Conservation (phyloP, 345 rosid genomes). For the Citrus sp. region DNA sequence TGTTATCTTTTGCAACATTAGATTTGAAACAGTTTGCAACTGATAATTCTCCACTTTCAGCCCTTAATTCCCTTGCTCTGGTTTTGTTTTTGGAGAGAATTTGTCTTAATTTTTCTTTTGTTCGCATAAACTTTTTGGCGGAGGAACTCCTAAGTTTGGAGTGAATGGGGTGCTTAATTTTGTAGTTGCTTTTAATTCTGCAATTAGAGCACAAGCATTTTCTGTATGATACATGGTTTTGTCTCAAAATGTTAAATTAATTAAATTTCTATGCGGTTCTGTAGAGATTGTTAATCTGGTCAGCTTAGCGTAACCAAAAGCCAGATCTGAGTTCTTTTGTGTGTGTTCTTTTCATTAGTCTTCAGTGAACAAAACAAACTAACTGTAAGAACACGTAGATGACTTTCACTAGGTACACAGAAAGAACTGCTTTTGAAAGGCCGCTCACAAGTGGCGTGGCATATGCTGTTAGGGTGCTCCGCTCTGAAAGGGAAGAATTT, state of each 20-base stretch:
- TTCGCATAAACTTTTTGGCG: neutral
- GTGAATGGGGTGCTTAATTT: neutral
- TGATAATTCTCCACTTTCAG: constrained; percentile 1
- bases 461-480: constrained; percentile 89
- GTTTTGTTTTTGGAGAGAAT: neutral
- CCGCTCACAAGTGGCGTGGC: constrained; percentile 99
- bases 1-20: neutral
- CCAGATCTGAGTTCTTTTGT: constrained; percentile 19
- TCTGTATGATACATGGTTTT: neutral
- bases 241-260: constrained; percentile 1
- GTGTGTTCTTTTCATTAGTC: neutral
- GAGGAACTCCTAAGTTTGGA: constrained; percentile 5
- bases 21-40: neutral
- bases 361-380: constrained; percentile 23
- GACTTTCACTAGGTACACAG: constrained; percentile 90
- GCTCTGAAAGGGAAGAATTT: constrained; percentile 83
- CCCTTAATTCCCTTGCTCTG: constrained; percentile 11
- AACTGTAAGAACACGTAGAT: constrained; percentile 43
- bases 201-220: neutral
- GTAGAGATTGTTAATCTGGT: neutral
- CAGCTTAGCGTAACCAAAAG: constrained; percentile 8
- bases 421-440: constrained; percentile 95
- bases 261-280: neutral
- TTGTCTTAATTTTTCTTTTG: constrained; percentile 2
- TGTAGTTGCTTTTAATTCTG: neutral